Percentiles rank a stretch among this genome's conserved stretches.
phyloP scores from a whole-genome alignment of 2,329 filamentous ascomycete genomes.

The Stachybotrys elegans region DNA sequence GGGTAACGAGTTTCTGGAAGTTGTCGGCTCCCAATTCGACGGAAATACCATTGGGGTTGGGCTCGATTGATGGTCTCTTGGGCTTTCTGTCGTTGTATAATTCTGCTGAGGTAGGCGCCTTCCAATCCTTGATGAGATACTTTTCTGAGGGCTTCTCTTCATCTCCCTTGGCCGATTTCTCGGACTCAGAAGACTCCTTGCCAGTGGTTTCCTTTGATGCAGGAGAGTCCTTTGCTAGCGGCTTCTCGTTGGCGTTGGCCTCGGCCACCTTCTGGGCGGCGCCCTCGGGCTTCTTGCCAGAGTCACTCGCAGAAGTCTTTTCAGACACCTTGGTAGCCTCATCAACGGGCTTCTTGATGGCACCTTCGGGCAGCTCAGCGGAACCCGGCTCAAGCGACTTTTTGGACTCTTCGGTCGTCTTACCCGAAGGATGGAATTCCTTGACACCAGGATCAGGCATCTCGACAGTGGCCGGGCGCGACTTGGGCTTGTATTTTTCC shows the following conservation, averaged over 20 bases:
- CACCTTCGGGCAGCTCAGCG: neutral
- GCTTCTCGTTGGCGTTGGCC: conserved; percentile 14
- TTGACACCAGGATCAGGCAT: conserved; percentile 69
- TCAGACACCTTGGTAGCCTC: conserved; percentile 29
- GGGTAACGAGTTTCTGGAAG: conserved; percentile 82
- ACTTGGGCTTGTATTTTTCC: conserved; percentile 75
- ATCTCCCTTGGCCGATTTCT: conserved; percentile 18
- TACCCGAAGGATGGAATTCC: conserved; percentile 26
- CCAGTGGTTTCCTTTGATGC: conserved; percentile 7
- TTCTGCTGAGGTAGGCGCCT: conserved; percentile 22
- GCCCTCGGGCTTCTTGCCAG: conserved; percentile 9
- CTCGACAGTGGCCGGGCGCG: conserved; percentile 61
- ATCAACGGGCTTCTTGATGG: conserved; percentile 10
- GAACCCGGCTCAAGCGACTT: conserved; percentile 6
- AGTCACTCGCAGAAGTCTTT: conserved; percentile 5
- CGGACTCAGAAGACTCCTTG: conserved; percentile 6
- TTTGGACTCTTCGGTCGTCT: conserved; percentile 2
- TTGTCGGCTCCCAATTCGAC: conserved; percentile 73
- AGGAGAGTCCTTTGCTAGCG: conserved; percentile 4
- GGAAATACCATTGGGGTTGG: conserved; percentile 73
- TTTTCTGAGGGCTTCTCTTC: conserved; percentile 14
- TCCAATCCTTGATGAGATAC: conserved; percentile 21
- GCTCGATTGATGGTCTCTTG: conserved; percentile 46
- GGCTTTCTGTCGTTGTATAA: conserved; percentile 30
- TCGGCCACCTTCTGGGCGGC: conserved; percentile 8